Evolutionary conservation across 1,284 basidiomycete genomes (phyloP).

Genomic region (Puccinia novopanici): DNA sequence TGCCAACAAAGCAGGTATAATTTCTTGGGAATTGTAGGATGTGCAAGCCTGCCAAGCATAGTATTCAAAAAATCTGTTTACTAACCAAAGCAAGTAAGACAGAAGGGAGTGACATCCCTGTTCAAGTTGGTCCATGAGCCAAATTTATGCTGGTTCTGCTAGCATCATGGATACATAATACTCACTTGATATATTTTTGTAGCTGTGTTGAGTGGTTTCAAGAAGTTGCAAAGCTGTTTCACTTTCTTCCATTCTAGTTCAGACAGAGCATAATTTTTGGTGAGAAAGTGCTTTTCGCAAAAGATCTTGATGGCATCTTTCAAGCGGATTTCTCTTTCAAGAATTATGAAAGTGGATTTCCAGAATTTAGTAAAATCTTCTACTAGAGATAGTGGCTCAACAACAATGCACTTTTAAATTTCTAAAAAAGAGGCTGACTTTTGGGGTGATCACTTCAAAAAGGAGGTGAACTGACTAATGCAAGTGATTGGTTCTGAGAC

Average conservation of each 20-base stretch:
- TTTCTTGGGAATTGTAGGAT: no score
- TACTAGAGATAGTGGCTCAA: not conserved
- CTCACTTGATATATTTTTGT: not conserved
- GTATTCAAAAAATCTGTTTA: no score
- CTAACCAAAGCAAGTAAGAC: no score
- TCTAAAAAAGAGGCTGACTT: not conserved
- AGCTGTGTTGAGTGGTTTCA: not conserved
- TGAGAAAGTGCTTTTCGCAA: not conserved
- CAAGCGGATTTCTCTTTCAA: not conserved
- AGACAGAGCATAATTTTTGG: not conserved
- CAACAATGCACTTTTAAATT: not conserved
- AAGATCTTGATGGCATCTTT: not conserved
- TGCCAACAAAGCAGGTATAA: no score
- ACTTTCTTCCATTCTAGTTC: not conserved
- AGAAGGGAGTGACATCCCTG: no score
- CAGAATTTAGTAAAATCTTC: not conserved
- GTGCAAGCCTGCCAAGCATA: no score
- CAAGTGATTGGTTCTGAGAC: not conserved
- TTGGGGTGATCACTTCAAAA: not conserved
- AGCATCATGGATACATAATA: not conserved
- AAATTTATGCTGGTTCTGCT: not conserved
- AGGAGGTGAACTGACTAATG: not conserved
- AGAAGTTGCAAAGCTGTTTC: not conserved
- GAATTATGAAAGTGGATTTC: not conserved
- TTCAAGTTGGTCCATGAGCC: no score